These are phyloP conservation scores for Tolypocladium tundrense DNA, from an alignment of 2,329 filamentous ascomycete genomes.

Conservation along the genomic window DNA sequence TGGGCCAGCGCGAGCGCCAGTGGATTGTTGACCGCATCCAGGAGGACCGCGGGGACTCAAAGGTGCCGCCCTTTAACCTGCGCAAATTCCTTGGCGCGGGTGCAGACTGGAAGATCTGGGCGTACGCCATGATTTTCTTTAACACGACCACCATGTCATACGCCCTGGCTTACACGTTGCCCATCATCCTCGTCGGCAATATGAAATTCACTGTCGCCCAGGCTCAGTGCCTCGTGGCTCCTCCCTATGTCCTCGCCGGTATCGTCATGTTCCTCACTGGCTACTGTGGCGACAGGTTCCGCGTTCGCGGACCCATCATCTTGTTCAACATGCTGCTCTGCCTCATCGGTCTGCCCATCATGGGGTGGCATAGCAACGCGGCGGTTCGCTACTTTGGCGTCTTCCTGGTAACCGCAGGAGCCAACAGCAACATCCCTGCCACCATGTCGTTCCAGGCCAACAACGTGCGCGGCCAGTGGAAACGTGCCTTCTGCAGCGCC, in stretches of 20 bases:
- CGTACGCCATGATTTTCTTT: conserved; percentile 50
- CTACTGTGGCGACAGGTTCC: conserved; percentile 58
- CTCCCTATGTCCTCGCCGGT: conserved; percentile 56
- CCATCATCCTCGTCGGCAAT: conserved; percentile 55
- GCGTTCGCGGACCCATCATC: conserved; percentile 55
- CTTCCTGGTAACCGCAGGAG: conserved; percentile 66
- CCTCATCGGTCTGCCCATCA: conserved; percentile 60
- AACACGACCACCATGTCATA: conserved; percentile 64
- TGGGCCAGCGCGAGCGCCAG: conserved; percentile 37
- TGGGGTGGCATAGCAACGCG: conserved; percentile 52
- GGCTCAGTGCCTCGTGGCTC: conserved; percentile 62
- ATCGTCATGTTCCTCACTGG: conserved; percentile 50
- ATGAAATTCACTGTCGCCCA: conserved; percentile 55
- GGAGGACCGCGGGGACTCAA: conserved; percentile 46
- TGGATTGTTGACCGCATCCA: conserved; percentile 45
- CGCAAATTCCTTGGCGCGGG: conserved; percentile 34
- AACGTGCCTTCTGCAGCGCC: conserved; percentile 69
- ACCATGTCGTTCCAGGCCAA: conserved; percentile 75
- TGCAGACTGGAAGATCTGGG: conserved; percentile 50
- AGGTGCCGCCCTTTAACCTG: conserved; percentile 41
- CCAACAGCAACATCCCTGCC: conserved; percentile 67
- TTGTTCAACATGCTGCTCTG: conserved; percentile 54
- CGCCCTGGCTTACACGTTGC: conserved; percentile 68
- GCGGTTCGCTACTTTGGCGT: conserved; percentile 61
- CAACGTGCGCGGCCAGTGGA: conserved; percentile 84